Conservation (phyloP, 768 basidiomycete species). For the Gloeopeniophorella convolvens region DNA sequence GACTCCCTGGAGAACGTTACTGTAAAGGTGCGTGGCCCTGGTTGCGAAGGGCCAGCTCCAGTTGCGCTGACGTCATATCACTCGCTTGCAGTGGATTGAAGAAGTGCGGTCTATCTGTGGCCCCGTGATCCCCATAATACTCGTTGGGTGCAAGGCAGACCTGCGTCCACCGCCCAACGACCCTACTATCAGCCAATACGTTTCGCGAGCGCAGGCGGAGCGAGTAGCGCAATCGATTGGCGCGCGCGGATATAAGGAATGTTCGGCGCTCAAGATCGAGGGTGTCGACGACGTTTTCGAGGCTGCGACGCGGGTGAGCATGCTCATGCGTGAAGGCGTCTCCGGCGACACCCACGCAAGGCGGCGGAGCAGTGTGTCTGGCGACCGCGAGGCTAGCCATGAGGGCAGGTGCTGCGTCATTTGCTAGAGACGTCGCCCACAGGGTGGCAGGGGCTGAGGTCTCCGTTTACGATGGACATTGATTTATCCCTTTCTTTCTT, state of each 20-base stretch:
- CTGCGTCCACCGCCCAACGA: slow-evolving; percentile 57
- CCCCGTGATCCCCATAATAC: slow-evolving; percentile 82
- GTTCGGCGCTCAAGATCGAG: slow-evolving; percentile 82
- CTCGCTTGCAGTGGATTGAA: slow-evolving; percentile 81
- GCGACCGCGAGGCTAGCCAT: slow-evolving; percentile 9
- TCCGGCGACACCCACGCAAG: slow-evolving; percentile 37
- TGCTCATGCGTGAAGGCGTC: slow-evolving; percentile 88
- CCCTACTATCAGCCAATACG: slow-evolving; percentile 47
- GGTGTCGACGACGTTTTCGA: slow-evolving; percentile 98
- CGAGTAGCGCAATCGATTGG: slow-evolving; percentile 78
- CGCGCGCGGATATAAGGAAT: slow-evolving; percentile 92
- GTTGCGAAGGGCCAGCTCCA: not conserved
- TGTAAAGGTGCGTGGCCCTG: slow-evolving; percentile 57
- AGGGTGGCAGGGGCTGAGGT: slow-evolving; percentile 3
- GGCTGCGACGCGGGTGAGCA: slow-evolving; percentile 91
- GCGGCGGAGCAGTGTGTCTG: slow-evolving; percentile 27
- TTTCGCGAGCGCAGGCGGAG: slow-evolving; percentile 77
- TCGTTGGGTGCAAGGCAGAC: slow-evolving; percentile 96
- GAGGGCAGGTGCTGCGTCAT: slow-evolving; percentile 18
- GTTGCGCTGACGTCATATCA: not conserved
- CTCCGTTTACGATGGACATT: slow-evolving; percentile 8
- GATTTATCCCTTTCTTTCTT: slow-evolving; percentile 1
- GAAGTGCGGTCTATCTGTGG: slow-evolving; percentile 98
- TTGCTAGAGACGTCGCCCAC: slow-evolving; percentile 11
- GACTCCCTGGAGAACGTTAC: slow-evolving; percentile 96